These are phyloP conservation scores for Luffa aegyptiaca DNA, from an alignment of 306 rosid species.

Conservation along the genomic window DNA sequence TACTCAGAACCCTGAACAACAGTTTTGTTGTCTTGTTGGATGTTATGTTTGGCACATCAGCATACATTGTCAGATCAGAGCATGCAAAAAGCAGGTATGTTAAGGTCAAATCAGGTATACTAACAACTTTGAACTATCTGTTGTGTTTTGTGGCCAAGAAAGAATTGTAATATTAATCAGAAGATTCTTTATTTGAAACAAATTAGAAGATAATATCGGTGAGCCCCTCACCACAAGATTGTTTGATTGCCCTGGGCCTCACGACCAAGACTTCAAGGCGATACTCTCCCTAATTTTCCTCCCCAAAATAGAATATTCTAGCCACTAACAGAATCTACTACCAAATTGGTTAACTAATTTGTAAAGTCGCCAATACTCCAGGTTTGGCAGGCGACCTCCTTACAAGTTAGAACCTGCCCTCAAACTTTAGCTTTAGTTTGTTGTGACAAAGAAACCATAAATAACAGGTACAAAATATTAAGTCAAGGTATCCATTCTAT, in stretches of 20 bases:
- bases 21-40: constrained; percentile 40
- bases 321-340: neutral
- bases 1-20: constrained; percentile 31
- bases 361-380: neutral
- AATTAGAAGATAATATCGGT: neutral
- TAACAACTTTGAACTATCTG: neutral
- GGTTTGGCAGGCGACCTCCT: neutral
- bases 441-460: neutral
- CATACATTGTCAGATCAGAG: constrained; percentile 56
- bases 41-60: constrained; percentile 46
- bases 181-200: neutral
- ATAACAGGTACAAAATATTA: neutral
- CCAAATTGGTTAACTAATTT: too few relatives aligned
- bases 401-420: neutral
- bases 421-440: neutral
- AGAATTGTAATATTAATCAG: neutral
- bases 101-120: neutral
- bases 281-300: neutral
- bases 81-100: constrained; percentile 43
- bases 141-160: neutral
- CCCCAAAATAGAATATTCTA: neutral
- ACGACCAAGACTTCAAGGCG: neutral
- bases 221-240: neutral
- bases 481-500: neutral
- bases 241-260: neutral